Percentiles rank a stretch among this genome's conserved stretches.
Conservation (phyloP, 306 rosid genomes). For the Hippophae tibetana region DNA sequence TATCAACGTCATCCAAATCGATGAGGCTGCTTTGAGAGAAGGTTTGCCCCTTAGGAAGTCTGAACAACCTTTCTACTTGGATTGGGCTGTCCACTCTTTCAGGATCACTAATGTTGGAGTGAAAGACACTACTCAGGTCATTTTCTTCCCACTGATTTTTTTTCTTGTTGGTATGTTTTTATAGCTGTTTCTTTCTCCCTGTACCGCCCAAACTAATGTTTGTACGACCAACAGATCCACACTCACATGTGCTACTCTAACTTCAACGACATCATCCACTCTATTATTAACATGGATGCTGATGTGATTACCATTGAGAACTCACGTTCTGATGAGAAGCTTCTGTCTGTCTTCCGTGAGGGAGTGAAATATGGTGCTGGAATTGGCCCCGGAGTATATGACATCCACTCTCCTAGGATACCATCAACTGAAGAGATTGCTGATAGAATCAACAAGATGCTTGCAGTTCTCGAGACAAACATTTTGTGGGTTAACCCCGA, state of each 20-base stretch:
- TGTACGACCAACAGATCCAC: constrained; percentile 54
- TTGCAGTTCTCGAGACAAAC: constrained; percentile 89
- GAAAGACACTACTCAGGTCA: constrained; percentile 73
- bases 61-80: constrained; percentile 75
- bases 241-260: constrained; percentile 97
- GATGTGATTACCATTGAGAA: constrained; percentile 94
- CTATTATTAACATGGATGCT: constrained; percentile 84
- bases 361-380: constrained; percentile 96
- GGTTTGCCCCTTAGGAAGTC: constrained; percentile 84
- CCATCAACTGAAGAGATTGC: constrained; percentile 90
- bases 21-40: constrained; percentile 91
- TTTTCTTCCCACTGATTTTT: not conserved
- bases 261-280: constrained; percentile 93
- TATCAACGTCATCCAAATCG: constrained; percentile 73
- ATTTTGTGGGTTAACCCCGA: constrained; percentile 94
- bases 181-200: not conserved
- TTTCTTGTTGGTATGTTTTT: not conserved
- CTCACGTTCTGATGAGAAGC: constrained; percentile 90
- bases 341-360: constrained; percentile 89
- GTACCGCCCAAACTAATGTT: not conserved
- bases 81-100: constrained; percentile 95
- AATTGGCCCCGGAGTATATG: constrained; percentile 90
- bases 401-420: constrained; percentile 89
- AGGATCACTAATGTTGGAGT: constrained; percentile 79
- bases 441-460: constrained; percentile 87